Conservation (phyloP, 2,329 filamentous ascomycete genomes). For the Epichloe uncinata region DNA sequence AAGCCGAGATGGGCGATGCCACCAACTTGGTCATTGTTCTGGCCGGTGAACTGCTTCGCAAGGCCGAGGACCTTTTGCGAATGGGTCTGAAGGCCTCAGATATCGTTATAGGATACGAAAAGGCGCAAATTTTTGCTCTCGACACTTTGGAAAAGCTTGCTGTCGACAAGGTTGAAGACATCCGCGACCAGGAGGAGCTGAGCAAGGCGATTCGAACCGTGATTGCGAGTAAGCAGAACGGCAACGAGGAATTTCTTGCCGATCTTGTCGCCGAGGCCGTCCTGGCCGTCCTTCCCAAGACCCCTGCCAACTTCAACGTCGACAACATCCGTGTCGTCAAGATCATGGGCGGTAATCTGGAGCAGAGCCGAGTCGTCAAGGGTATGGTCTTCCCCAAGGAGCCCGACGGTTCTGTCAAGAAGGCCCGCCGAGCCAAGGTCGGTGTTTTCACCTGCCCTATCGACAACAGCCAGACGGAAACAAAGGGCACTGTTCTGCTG, state of each 20-base stretch:
- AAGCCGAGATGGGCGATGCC: constrained; percentile 96
- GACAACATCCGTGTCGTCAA: constrained; percentile 98
- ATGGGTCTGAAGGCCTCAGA: constrained; percentile 99
- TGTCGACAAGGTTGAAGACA: constrained; percentile 80
- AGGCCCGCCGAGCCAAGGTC: constrained; percentile 85
- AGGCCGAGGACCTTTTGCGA: constrained; percentile 94
- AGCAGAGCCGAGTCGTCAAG: constrained; percentile 88
- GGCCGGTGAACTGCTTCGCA: constrained; percentile 87
- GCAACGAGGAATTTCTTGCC: constrained; percentile 79
- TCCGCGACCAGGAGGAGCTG: constrained; percentile 68
- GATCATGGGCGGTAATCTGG: constrained; percentile 95
- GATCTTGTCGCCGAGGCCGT: constrained; percentile 74
- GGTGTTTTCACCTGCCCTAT: constrained; percentile 94
- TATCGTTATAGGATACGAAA: constrained; percentile 91
- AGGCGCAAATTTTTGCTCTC: constrained; percentile 79
- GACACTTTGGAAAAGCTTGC: constrained; percentile 76
- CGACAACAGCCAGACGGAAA: constrained; percentile 92
- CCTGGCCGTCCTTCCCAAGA: constrained; percentile 86
- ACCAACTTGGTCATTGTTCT: constrained; percentile 96
- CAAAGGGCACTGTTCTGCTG: constrained; percentile 91
- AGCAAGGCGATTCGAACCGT: constrained; percentile 94
- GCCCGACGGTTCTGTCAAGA: constrained; percentile 86
- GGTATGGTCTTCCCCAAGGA: constrained; percentile 98
- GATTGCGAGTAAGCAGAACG: constrained; percentile 91
- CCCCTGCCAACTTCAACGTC: constrained; percentile 91